These are phyloP conservation scores for Xylaria sp. DNA, from an alignment of 2,329 filamentous ascomycete genomes.

Conservation along the genomic window DNA sequence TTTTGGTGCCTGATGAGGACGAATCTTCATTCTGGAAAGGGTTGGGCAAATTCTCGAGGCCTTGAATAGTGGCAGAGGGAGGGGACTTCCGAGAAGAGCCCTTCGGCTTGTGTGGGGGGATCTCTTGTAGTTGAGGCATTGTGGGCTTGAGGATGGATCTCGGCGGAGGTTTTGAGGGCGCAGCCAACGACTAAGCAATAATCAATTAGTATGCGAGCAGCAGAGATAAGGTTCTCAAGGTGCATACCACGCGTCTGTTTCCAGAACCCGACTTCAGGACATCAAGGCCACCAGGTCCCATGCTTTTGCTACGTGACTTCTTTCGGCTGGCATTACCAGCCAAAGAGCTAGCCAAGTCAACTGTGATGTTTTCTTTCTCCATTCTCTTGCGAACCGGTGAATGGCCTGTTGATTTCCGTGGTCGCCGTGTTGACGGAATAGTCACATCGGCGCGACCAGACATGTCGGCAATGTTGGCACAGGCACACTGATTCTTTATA, in stretches of 20 bases:
- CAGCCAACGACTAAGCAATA: constrained; percentile 63
- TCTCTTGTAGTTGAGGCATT: constrained; percentile 72
- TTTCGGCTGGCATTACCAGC: constrained; percentile 61
- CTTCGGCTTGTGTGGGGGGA: constrained; percentile 74
- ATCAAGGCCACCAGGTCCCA: constrained; percentile 91
- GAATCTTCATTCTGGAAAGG: constrained; percentile 56
- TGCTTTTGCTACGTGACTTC: constrained; percentile 93
- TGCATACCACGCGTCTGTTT: constrained; percentile 80
- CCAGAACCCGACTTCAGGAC: constrained; percentile 79
- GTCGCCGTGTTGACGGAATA: constrained; percentile 66
- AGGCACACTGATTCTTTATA: constrained; percentile 15
- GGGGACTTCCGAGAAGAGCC: constrained; percentile 59
- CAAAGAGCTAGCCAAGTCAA: constrained; percentile 68
- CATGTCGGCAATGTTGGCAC: constrained; percentile 49
- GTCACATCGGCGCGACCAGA: constrained; percentile 58
- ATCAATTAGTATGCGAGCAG: constrained; percentile 19
- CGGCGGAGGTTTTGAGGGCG: constrained; percentile 61
- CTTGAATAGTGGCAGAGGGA: constrained; percentile 54
- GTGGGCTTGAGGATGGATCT: constrained; percentile 86
- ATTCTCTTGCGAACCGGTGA: constrained; percentile 65
- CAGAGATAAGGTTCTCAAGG: not conserved
- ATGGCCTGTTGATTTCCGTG: constrained; percentile 77
- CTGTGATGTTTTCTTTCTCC: constrained; percentile 83
- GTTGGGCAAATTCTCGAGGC: constrained; percentile 57
- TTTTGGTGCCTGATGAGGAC: constrained; percentile 61